Base-by-base conservation (phyloP, 1,139 yeast species). In the Groenewaldozyma auringiensis region DNA sequence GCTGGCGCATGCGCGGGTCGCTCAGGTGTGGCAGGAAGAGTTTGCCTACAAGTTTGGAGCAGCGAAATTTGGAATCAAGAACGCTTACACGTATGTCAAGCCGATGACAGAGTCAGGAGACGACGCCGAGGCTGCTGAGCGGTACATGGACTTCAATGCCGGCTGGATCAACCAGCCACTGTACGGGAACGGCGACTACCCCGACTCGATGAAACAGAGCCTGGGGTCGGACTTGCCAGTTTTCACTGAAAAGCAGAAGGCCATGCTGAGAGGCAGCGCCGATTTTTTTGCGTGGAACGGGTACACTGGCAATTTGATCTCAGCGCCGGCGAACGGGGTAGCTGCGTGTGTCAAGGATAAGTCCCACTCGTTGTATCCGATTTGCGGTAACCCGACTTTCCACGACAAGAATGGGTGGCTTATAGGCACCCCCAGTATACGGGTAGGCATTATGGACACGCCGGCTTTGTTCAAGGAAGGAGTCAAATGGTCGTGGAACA, bases 221-320 rank as follows among this genome's bases (percentile, higher is more conserved):
- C 57, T 62, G 20, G 53, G 53, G 14, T n/a, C 25, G 8, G 44
- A 38, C 9, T 22, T 44, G 27, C 58, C 58, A 13, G 50, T 52
- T 37, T 59, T 64, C 47, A 56, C 65, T 16, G 53, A 43, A 1
- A 65, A 58, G 17, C 65, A 65, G 45, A 55, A 60, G 43, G 42
- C 46, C 29, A 49, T 57, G 37, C 56, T 63, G 33, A 47, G 52
- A 4, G 52, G 51, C 17, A 53, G 61, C 2, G 40, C 55, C 14
- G 68, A 64, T 43, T 65, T 58, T 54, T 59, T 61, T 31, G 68
- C 68, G 14, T 54, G 65, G 50, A 68, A 66, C 43, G 65, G 65
- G 16, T 66, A 65, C 48, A 61, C 66, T 18, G 64, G 56, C 3
- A 58, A 58, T 16, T 21, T 32, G 16, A 53, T 57, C 32, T 57